A percentile compares a stretch with the other conserved stretches of the same genome.
Evolutionary conservation across 371 early-diverging fungal genomes (phyloP).

Genomic region (Actinomucor elegans): DNA sequence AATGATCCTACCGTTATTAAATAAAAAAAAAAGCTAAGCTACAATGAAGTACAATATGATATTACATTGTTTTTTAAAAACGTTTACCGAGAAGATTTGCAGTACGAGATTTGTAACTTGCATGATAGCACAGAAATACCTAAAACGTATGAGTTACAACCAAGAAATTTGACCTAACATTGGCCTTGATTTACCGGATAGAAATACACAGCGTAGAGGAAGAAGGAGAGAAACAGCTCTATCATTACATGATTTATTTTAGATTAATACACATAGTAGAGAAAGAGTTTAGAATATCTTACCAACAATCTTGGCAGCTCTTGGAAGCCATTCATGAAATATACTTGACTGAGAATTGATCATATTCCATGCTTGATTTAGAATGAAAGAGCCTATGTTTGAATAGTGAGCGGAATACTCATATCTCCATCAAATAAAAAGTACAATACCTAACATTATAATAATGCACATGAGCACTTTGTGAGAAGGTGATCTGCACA

Average conservation of each 20-base stretch:
- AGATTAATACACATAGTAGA: background rate
- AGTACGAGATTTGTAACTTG: constrained; percentile 39
- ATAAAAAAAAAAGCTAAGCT: background rate
- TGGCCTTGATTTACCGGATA: constrained; percentile 33
- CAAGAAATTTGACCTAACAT: background rate
- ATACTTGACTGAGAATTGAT: constrained; percentile 43
- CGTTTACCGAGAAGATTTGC: constrained; percentile 37
- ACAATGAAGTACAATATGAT: background rate
- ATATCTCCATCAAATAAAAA: background rate
- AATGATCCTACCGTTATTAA: constrained; percentile 33
- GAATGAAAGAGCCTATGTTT: constrained; percentile 45
- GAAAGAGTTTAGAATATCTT: background rate
- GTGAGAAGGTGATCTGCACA: constrained; percentile 46
- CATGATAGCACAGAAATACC: constrained; percentile 46
- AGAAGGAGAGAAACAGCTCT: constrained; percentile 51
- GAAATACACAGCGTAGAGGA: constrained; percentile 51
- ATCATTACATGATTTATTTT: background rate
- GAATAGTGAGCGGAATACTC: background rate
- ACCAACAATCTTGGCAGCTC: constrained; percentile 47
- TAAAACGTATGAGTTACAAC: no score
- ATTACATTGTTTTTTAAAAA: no score
- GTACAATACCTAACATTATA: constrained; percentile 35
- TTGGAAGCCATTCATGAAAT: constrained; percentile 47
- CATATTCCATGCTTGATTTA: constrained; percentile 52
- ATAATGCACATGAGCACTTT: constrained; percentile 43